Conservation (phyloP, 2,329 filamentous ascomycete genomes). For the Lachnum nothofagi region DNA sequence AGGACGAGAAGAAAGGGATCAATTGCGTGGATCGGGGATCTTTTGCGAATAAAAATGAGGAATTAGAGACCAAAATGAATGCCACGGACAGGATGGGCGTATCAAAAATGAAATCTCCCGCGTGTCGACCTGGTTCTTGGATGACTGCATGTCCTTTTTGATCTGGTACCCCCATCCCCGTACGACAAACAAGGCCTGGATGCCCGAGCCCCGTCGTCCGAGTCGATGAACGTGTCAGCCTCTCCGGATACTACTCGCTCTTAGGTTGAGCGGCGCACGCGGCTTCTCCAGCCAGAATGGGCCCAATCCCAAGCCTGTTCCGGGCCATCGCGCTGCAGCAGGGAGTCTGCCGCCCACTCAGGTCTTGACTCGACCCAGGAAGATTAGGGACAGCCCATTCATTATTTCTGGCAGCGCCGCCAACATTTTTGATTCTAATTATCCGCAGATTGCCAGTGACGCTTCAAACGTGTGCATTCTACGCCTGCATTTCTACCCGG, state of each 20-base stretch:
- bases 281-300: too few species aligned
- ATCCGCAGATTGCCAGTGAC: background rate
- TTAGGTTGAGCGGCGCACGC: too few species aligned
- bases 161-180: background rate
- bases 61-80: too few species aligned
- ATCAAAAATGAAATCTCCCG: background rate
- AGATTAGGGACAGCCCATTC: too few species aligned
- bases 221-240: slow-evolving; percentile 23
- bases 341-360: too few species aligned
- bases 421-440: background rate
- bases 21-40: too few species aligned
- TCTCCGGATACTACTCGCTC: slow-evolving; percentile 22
- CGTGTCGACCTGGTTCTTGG: background rate
- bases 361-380: too few species aligned
- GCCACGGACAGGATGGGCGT: background rate
- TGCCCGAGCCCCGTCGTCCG: background rate
- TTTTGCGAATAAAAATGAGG: too few species aligned
- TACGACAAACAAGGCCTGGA: background rate
- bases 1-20: slow-evolving; percentile 4
- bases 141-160: background rate
- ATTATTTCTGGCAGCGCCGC: too few species aligned
- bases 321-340: too few species aligned
- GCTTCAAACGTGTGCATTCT: background rate
- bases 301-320: too few species aligned
- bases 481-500: background rate